These are phyloP conservation scores for Teunomyces kruisii DNA, from an alignment of 805 yeast genomes.

Conservation along the genomic window DNA sequence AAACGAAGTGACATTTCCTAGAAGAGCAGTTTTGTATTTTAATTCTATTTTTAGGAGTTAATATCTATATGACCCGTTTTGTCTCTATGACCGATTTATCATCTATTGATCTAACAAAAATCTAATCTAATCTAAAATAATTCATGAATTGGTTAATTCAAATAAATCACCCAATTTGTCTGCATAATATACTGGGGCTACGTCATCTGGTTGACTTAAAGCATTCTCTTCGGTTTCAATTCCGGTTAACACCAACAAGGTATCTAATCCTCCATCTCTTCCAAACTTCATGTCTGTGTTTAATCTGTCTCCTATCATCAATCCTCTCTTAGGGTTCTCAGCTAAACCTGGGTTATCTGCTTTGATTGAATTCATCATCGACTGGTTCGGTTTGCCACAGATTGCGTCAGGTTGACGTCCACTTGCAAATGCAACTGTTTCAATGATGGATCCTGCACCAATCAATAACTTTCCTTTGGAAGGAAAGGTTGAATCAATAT, in stretches of 20 bases:
- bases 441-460: slow-evolving; percentile 93
- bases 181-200: slow-evolving; percentile 69
- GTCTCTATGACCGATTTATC: too few species aligned
- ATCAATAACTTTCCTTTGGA: slow-evolving; percentile 81
- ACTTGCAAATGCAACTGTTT: slow-evolving; percentile 68
- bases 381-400: slow-evolving; percentile 89
- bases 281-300: slow-evolving; percentile 97
- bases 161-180: slow-evolving; percentile 74
- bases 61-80: too few species aligned
- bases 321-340: slow-evolving; percentile 57
- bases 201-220: slow-evolving; percentile 31
- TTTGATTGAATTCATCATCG: slow-evolving; percentile 87
- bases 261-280: slow-evolving; percentile 78
- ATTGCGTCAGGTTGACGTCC: slow-evolving; percentile 80
- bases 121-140: too few species aligned
- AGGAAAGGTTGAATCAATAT: slow-evolving; percentile 93
- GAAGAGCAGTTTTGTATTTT: too few species aligned
- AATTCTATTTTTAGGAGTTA: too few species aligned
- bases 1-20: background rate
- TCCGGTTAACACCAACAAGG: slow-evolving; percentile 87
- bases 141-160: slow-evolving; percentile 38
- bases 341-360: slow-evolving; percentile 51
- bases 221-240: slow-evolving; percentile 76
- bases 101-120: too few species aligned
- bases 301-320: slow-evolving; percentile 94